Evolutionary conservation across 2,329 filamentous ascomycete genomes (phyloP).

Genomic region (Alternaria ventricosa): DNA sequence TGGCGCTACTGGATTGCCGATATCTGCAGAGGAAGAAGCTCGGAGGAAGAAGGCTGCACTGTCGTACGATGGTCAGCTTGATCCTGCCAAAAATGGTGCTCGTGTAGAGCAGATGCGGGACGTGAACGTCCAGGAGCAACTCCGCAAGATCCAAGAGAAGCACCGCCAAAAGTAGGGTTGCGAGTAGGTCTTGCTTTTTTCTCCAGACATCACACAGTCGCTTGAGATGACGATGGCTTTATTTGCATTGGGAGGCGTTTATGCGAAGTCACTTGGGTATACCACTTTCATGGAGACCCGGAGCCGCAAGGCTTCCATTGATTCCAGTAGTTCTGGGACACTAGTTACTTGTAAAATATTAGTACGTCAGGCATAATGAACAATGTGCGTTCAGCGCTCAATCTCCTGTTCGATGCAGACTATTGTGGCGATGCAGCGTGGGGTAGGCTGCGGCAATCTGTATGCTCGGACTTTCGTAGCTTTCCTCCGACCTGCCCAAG

Average conservation of each 20-base stretch:
- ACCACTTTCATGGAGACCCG: neutral
- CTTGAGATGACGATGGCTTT: neutral
- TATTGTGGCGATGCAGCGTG: neutral
- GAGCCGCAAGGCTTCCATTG: neutral
- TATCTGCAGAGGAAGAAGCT: slow-evolving; percentile 75
- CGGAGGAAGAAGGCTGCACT: slow-evolving; percentile 77
- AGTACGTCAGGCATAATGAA: neutral
- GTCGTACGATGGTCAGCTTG: slow-evolving; percentile 69
- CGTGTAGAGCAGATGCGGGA: slow-evolving; percentile 60
- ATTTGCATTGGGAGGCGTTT: slow-evolving; percentile 18
- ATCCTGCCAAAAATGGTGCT: slow-evolving; percentile 62
- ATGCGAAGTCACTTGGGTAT: slow-evolving; percentile 2
- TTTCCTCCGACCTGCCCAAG: slow-evolving; percentile 34
- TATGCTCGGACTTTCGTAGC: slow-evolving; percentile 37
- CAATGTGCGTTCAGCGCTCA: neutral
- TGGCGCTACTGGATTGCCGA: slow-evolving; percentile 67
- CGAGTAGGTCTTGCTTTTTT: slow-evolving; percentile 4
- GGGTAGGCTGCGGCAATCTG: neutral
- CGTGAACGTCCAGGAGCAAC: slow-evolving; percentile 82
- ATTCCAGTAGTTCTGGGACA: neutral
- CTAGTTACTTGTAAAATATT: neutral
- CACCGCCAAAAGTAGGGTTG: slow-evolving; percentile 28
- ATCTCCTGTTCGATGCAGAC: neutral
- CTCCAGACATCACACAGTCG: neutral
- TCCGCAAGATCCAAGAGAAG: slow-evolving; percentile 70